Evolutionary conservation across 192 early-diverging fungal genomes (phyloP).

Genomic region (Backusella tuberculispora): DNA sequence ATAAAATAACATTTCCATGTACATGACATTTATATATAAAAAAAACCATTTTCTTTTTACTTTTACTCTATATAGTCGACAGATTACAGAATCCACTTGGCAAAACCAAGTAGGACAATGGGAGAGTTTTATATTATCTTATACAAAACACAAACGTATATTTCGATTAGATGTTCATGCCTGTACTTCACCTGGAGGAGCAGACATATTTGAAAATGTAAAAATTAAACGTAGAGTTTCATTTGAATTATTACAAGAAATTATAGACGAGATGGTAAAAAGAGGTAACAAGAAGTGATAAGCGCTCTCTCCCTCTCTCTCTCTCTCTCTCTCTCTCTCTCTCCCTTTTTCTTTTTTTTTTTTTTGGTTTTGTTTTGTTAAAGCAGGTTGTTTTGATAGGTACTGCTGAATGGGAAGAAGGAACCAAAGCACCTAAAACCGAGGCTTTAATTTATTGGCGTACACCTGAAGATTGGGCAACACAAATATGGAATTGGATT

Average conservation of each 20-base stretch:
- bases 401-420: conserved; percentile 55
- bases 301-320: conserved; percentile 21
- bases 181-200: conserved; percentile 46
- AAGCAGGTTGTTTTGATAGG: conserved; percentile 35
- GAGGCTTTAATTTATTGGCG: conserved; percentile 82
- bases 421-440: conserved; percentile 48
- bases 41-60: conserved; percentile 14
- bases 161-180: conserved; percentile 69
- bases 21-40: background rate
- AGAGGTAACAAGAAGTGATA: conserved; percentile 70
- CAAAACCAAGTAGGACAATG: conserved; percentile 81
- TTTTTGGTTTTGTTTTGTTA: too few species aligned
- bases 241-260: conserved; percentile 67
- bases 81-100: conserved; percentile 84
- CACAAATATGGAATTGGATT: conserved; percentile 78
- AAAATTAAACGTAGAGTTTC: conserved; percentile 71
- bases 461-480: conserved; percentile 91
- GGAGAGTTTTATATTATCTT: conserved; percentile 76
- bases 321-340: background rate
- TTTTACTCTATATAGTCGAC: conserved; percentile 52
- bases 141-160: conserved; percentile 65
- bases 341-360: too few species aligned
- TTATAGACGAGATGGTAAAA: conserved; percentile 76
- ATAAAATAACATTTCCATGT: background rate
- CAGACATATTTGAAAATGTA: conserved; percentile 67